Evolutionary conservation across 257 asterid species (phyloP).

Genomic region (Nicotiana paniculata): DNA sequence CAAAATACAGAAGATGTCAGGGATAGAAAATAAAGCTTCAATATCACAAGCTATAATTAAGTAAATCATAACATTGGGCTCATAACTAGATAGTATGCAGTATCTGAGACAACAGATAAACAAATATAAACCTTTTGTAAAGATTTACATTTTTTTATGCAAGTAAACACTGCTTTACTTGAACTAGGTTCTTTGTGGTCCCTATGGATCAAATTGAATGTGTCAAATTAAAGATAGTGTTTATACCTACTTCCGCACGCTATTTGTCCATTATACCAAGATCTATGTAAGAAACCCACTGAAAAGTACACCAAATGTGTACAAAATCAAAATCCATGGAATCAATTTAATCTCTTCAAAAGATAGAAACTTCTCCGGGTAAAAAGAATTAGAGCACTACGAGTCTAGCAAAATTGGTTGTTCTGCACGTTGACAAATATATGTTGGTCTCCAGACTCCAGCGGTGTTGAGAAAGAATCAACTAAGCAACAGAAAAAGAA

Average conservation of each 20-base stretch:
- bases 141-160: background rate
- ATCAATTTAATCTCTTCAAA: background rate
- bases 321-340: background rate
- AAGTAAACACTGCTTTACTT: background rate
- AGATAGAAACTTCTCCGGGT: background rate
- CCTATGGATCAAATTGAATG: background rate
- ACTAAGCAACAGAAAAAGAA: too few species aligned
- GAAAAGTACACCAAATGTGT: background rate
- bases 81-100: background rate
- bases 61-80: background rate
- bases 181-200: background rate
- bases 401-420: too few species aligned
- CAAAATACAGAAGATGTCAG: slow-evolving; percentile 3
- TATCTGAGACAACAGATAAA: background rate
- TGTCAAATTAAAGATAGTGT: too few species aligned
- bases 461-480: too few species aligned
- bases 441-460: too few species aligned
- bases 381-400: too few species aligned
- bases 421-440: too few species aligned
- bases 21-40: background rate
- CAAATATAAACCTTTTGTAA: background rate
- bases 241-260: background rate
- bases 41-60: background rate
- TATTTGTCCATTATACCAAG: background rate
- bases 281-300: background rate